phyloP scores from a whole-genome alignment of 1,284 basidiomycete genomes.

The Wolfiporia cocos region DNA sequence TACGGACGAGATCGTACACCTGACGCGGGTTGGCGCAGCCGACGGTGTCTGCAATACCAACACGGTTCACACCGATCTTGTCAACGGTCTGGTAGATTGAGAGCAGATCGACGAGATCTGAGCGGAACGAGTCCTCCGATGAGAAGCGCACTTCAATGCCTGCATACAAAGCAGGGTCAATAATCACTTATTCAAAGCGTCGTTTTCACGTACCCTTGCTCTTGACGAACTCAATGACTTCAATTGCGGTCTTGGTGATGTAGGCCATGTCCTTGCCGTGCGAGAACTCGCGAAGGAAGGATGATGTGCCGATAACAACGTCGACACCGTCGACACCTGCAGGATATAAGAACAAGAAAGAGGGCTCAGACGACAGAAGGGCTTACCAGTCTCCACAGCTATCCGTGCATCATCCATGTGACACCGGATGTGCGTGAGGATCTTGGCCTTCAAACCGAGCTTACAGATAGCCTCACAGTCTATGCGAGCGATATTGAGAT shows the following conservation, averaged over 20 bases:
- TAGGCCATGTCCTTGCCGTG: conserved; percentile 99
- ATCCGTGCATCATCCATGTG: conserved; percentile 99
- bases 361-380: neutral
- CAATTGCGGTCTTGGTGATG: conserved; percentile 98
- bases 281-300: conserved; percentile 98
- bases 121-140: conserved; percentile 99
- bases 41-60: conserved; percentile 99
- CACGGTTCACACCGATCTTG: conserved; percentile 99
- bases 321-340: conserved; percentile 97
- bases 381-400: conserved; percentile 91
- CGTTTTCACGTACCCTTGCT: conserved; percentile 69
- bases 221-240: conserved; percentile 99
- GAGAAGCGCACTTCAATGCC: conserved; percentile 99
- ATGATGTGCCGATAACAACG: conserved; percentile 98
- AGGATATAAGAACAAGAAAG: neutral
- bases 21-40: conserved; percentile 98
- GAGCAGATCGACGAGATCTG: conserved; percentile 96
- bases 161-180: conserved; percentile 1
- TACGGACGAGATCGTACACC: conserved; percentile 97
- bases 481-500: conserved; percentile 6
- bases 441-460: conserved; percentile 95
- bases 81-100: conserved; percentile 99
- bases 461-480: conserved; percentile 99
- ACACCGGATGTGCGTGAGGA: conserved; percentile 98
- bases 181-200: too few species aligned